These are phyloP conservation scores for Venturia asperata DNA, from an alignment of 2,329 filamentous ascomycete species.

Conservation along the genomic window DNA sequence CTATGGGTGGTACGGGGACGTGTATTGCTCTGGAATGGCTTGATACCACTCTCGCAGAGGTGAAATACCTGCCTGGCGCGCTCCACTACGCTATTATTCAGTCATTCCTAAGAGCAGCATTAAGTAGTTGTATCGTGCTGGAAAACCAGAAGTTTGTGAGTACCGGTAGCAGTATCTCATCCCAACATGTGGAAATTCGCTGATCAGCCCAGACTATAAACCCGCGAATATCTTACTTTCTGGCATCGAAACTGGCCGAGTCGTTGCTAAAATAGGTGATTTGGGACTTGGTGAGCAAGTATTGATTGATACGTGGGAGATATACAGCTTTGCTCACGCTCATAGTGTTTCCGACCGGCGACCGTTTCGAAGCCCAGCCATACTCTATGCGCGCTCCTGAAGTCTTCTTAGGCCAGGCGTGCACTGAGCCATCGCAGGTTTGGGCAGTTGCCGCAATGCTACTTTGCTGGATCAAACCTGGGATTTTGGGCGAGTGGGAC, in stretches of 20 bases:
- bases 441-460: slow-evolving; percentile 23
- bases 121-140: slow-evolving; percentile 21
- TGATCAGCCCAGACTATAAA: slow-evolving; percentile 23
- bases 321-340: slow-evolving; percentile 20
- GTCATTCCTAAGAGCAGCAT: slow-evolving; percentile 20
- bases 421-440: slow-evolving; percentile 21
- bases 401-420: slow-evolving; percentile 22
- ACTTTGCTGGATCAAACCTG: slow-evolving; percentile 22
- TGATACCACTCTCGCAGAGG: slow-evolving; percentile 22
- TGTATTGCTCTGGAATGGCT: slow-evolving; percentile 23
- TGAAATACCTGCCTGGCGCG: too few species aligned
- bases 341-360: slow-evolving; percentile 21
- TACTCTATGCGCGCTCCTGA: slow-evolving; percentile 23
- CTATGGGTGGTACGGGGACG: slow-evolving; percentile 14
- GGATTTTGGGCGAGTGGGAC: slow-evolving; percentile 21
- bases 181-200: slow-evolving; percentile 15
- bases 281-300: slow-evolving; percentile 22
- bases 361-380: slow-evolving; percentile 21
- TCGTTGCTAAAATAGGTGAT: slow-evolving; percentile 22
- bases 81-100: slow-evolving; percentile 20
- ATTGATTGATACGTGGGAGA: slow-evolving; percentile 15
- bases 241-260: slow-evolving; percentile 18
- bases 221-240: slow-evolving; percentile 23
- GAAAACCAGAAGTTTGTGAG: slow-evolving; percentile 20
- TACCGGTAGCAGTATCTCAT: slow-evolving; percentile 21